Evolutionary conservation across 257 asterid genomes (phyloP), one percentile per base, ranked within the genome.

Genomic region (Salvia miltiorrhiza): DNA sequence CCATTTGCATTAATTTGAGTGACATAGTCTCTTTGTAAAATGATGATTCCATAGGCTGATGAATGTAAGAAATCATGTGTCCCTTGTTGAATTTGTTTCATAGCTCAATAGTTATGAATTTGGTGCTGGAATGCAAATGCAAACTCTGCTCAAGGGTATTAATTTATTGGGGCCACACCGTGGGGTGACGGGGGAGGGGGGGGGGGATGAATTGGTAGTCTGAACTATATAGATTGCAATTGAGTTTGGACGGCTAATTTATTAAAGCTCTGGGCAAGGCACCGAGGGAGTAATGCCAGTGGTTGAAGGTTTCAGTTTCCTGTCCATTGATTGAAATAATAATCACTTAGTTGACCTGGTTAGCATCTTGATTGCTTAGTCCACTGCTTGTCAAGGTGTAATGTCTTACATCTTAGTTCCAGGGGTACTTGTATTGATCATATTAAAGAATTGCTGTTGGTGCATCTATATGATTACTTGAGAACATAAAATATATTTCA

Each of bases 271-370:
- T 28, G 6, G 6, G 47, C 26, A 58, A 11, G 66, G 33, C 50
- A 62, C 17, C n/a, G 5, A 47, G 12, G 50, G 44, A 47, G 63
- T 7, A 17, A 24, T 39, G 16, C 49, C 4, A 0, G 53, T 35
- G 44, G 74, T 58, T 69, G 61, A 28, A 21, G 14, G 73, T 28
- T 55, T 67, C 35, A 39, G 69, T 77, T 41, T 10, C 58, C 35
- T 67, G 45, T 17, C 39, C 62, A 45, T n/a, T 53, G 57, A 52
- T 49, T 70, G 41, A 65, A 39, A 21, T 61, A 24, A 50, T 67
- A 24, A 59, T 21, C 24, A 16, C 63, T 63, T 17, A 24, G 14
- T 23, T 17, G 47, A 35, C 26, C 16, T 55, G 63, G 53, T 26
- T 65, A 37, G 48, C 59, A 60, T 45, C 12, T 11, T 32, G 28